Conservation (phyloP, 768 basidiomycete genomes). For the Trametopsis cervina region DNA sequence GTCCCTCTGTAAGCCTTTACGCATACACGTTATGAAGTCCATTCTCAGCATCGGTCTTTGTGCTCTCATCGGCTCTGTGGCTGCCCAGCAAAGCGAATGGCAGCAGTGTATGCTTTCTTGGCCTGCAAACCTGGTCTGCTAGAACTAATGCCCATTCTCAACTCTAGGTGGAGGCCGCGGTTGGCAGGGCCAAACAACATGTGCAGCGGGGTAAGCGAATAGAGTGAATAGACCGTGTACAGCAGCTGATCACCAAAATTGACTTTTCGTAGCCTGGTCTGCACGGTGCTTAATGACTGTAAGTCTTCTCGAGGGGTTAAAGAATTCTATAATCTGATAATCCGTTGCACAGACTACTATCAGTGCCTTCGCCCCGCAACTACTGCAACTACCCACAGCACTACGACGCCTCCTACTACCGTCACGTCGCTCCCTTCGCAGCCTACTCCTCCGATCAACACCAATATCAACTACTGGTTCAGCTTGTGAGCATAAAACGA, state of each 20-base stretch:
- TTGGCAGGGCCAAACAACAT: neutral
- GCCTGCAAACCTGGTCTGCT: neutral
- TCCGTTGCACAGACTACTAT: slow-evolving; percentile 26
- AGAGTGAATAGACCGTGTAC: neutral
- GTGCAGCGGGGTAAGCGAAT: neutral
- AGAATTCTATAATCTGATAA: neutral
- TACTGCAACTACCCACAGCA: neutral
- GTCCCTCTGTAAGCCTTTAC: neutral
- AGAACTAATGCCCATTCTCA: neutral
- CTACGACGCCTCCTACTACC: slow-evolving; percentile 15
- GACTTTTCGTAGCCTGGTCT: slow-evolving; percentile 14
- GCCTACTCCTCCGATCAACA: neutral
- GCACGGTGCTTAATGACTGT: slow-evolving; percentile 26
- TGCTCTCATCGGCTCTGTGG: neutral
- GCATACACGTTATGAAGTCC: neutral
- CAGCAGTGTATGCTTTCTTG: neutral
- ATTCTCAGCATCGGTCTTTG: neutral
- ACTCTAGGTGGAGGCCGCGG: neutral
- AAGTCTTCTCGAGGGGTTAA: slow-evolving; percentile 4
- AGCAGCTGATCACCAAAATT: slow-evolving; percentile 7
- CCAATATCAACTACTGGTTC: slow-evolving; percentile 44
- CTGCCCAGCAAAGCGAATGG: neutral
- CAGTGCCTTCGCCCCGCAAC: slow-evolving; percentile 33
- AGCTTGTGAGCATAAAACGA: slow-evolving; percentile 37
- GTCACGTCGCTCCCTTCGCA: slow-evolving; percentile 14